Evolutionary conservation across 2,329 filamentous ascomycete species (phyloP).

Genomic region (Ceratocystis smalleyi): DNA sequence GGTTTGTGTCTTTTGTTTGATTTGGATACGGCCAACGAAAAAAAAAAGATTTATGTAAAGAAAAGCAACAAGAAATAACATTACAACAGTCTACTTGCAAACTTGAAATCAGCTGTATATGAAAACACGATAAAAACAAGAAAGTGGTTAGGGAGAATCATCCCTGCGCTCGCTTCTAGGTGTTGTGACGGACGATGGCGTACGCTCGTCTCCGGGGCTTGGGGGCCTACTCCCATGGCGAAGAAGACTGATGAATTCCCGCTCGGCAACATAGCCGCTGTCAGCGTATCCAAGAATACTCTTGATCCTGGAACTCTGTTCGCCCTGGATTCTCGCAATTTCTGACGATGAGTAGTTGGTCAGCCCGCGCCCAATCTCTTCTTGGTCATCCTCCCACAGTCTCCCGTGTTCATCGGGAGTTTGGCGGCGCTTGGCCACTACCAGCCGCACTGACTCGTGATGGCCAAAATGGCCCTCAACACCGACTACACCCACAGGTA

Average conservation of each 20-base stretch:
- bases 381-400: conserved; percentile 35
- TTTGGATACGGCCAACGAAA: background rate
- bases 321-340: conserved; percentile 69
- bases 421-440: conserved; percentile 53
- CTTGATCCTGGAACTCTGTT: conserved; percentile 67
- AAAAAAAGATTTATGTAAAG: background rate
- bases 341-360: conserved; percentile 87
- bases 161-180: background rate
- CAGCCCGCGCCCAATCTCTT: conserved; percentile 73
- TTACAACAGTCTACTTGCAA: background rate
- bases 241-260: conserved; percentile 75
- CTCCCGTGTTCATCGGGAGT: conserved; percentile 29
- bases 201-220: conserved; percentile 9
- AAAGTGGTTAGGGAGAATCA: background rate
- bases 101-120: background rate
- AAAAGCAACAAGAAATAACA: background rate
- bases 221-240: conserved; percentile 36
- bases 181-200: background rate
- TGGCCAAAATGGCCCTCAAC: conserved; percentile 81
- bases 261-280: conserved; percentile 79
- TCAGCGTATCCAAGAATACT: conserved; percentile 77
- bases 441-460: conserved; percentile 77
- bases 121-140: background rate
- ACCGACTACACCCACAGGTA: conserved; percentile 80
- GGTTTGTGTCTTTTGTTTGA: conserved; percentile 4